These are phyloP conservation scores for Starmera stellimalicola DNA, from an alignment of 1,139 yeast species.

Conservation along the genomic window DNA sequence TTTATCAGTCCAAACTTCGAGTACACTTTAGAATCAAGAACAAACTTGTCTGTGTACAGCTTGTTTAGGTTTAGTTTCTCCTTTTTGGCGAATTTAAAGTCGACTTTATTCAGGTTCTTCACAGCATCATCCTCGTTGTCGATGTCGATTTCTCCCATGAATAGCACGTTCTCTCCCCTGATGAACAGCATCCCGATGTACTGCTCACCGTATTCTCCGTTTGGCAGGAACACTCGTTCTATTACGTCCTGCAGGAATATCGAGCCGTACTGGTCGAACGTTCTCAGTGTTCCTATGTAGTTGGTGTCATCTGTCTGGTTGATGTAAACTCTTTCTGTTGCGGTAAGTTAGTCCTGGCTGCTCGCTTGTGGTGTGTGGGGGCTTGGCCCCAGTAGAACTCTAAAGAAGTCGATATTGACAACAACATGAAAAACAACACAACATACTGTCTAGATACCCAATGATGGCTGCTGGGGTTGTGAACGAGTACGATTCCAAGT, in stretches of 20 bases:
- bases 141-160: constrained; percentile 90
- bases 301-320: constrained; percentile 85
- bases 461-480: constrained; percentile 96
- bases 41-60: constrained; percentile 32
- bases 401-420: too few species aligned
- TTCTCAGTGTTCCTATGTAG: constrained; percentile 82
- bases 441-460: constrained; percentile 79
- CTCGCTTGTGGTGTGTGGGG: too few species aligned
- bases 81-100: constrained; percentile 50
- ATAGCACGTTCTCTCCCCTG: constrained; percentile 95
- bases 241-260: constrained; percentile 84
- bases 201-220: constrained; percentile 55
- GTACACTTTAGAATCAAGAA: constrained; percentile 37
- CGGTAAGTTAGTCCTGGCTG: too few species aligned
- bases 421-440: too few species aligned
- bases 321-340: constrained; percentile 60
- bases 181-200: constrained; percentile 78
- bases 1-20: constrained; percentile 44
- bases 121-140: constrained; percentile 75
- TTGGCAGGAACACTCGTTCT: constrained; percentile 67
- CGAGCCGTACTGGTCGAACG: constrained; percentile 81
- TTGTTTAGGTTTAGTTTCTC: constrained; percentile 32
- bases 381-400: too few species aligned
- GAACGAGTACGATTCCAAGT: constrained; percentile 61
- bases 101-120: constrained; percentile 43